phyloP scores from a whole-genome alignment of 2,329 filamentous ascomycete species.

The Cercospora sojina region DNA sequence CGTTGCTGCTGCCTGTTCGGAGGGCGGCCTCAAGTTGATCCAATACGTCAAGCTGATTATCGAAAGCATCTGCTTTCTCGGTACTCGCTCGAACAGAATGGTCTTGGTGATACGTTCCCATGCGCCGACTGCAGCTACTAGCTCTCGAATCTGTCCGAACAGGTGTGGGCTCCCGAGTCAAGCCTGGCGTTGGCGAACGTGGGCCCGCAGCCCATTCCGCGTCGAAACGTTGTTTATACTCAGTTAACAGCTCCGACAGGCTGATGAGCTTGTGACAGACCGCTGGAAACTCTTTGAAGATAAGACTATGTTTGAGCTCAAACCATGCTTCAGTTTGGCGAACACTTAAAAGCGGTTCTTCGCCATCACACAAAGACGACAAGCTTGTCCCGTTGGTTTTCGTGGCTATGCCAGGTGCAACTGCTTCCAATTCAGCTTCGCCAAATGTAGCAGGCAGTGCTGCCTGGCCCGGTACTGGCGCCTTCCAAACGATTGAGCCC shows the following conservation, averaged over 20 bases:
- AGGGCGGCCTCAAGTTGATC: conserved; percentile 38
- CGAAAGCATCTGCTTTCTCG: conserved; percentile 15
- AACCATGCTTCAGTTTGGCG: conserved; percentile 53
- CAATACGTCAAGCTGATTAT: conserved; percentile 17
- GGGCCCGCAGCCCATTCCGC: conserved; percentile 22
- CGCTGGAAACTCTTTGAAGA: conserved; percentile 49
- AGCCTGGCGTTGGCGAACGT: conserved; percentile 21
- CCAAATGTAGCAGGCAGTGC: conserved; percentile 46
- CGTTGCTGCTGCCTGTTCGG: conserved; percentile 4
- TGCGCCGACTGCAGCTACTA: conserved; percentile 8
- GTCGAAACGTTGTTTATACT: conserved; percentile 30
- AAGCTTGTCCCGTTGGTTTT: conserved; percentile 47
- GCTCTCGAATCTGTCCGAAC: conserved; percentile 15
- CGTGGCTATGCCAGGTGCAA: conserved; percentile 40
- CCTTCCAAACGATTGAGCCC: conserved; percentile 47
- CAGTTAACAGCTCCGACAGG: conserved; percentile 40
- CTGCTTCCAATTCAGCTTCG: conserved; percentile 46
- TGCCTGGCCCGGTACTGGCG: conserved; percentile 45
- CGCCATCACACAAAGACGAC: conserved; percentile 51
- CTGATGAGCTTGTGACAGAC: conserved; percentile 45
- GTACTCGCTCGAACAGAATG: not conserved
- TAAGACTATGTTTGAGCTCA: conserved; percentile 50
- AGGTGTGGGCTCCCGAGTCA: conserved; percentile 23
- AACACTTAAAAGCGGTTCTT: conserved; percentile 49
- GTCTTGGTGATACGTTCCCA: conserved; percentile 3